Evolutionary conservation across 257 asterid genomes (phyloP), one percentile per base, ranked within the genome.

Genomic region (Jaltomata sinuosa): DNA sequence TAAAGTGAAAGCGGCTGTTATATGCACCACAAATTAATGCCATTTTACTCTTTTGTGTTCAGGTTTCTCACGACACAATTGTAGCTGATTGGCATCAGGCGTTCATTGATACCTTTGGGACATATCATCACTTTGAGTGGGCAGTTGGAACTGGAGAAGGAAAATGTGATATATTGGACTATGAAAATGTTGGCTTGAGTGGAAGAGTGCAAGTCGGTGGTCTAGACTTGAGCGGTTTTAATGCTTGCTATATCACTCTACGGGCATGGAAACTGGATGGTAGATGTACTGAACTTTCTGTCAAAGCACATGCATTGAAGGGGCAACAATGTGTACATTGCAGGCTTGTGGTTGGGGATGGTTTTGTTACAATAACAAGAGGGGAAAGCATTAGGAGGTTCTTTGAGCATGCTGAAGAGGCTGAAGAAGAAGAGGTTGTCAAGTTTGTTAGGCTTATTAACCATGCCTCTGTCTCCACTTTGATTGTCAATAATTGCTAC

Each of bases 391-490:
- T 97, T 85, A 90, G 90, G 85, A 91, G 92, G 89, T 94, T 95
- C 89, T 95, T 97, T 93, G 99, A 95, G 87, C 98, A 95, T 89
- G 99, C 99, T 22, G 99, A 97, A 92, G 99, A 94, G 90, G 97
- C 97, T 34, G 99, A 97, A 90, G 99, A 97, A 93, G 99, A 95
- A 88, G 99, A 97, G 99, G 99, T 95, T 86, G 80, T 89, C 86
- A 87, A 84, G 84, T 84, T 85, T 38, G 79, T 77, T 77, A 76
- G 83, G 61, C 85, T 69, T 38, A 65, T 47, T 31, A 72, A 49
- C 50, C 49, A 65, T 83, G 72, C 21, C 54, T 61, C 40, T 76
- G 42, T 47, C 42, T 76, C 61, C 59, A 47, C 81, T 76, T 4
- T 76, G 79, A 47, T 25, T 45, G 57, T 72, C 57, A 22, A 74